Evolutionary conservation across 495 filamentous ascomycete species (phyloP).

Genomic region (Podospora pseudocomata): DNA sequence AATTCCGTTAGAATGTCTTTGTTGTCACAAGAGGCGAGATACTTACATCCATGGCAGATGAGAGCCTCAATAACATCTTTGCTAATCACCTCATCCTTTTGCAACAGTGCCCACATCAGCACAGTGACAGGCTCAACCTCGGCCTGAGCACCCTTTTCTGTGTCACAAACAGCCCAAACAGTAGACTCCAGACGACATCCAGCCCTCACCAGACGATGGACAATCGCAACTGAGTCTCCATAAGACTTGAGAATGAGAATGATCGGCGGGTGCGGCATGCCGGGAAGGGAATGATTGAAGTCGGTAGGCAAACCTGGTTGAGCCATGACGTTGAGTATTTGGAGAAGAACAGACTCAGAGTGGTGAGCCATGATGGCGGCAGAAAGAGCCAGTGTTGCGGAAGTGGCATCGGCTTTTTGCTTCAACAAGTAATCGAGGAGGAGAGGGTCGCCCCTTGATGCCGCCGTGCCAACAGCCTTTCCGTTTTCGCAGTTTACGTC

Average conservation of each 20-base stretch:
- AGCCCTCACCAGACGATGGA: constrained; percentile 20
- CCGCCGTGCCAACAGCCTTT: constrained; percentile 39
- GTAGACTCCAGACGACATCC: constrained; percentile 29
- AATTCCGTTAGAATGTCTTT: constrained; percentile 13
- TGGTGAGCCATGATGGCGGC: constrained; percentile 30
- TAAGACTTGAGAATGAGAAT: constrained; percentile 30
- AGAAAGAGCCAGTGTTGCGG: constrained; percentile 39
- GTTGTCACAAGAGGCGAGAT: neutral
- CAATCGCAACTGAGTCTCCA: constrained; percentile 20
- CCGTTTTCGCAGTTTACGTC: constrained; percentile 44
- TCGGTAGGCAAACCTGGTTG: constrained; percentile 15
- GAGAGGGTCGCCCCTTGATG: constrained; percentile 33
- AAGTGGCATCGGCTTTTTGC: constrained; percentile 30
- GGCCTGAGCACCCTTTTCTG: constrained; percentile 21
- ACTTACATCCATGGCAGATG: constrained; percentile 38
- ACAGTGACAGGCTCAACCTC: constrained; percentile 36
- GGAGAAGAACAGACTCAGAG: constrained; percentile 16
- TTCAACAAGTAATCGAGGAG: constrained; percentile 35
- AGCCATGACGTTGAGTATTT: constrained; percentile 21
- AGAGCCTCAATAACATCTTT: constrained; percentile 34
- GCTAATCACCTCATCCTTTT: constrained; percentile 37
- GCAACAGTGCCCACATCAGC: constrained; percentile 42
- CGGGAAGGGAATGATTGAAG: constrained; percentile 23
- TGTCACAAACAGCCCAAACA: constrained; percentile 17
- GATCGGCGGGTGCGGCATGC: constrained; percentile 25